These are phyloP conservation scores for Asterophora lycoperdoides DNA, from an alignment of 768 basidiomycete species.

Conservation along the genomic window DNA sequence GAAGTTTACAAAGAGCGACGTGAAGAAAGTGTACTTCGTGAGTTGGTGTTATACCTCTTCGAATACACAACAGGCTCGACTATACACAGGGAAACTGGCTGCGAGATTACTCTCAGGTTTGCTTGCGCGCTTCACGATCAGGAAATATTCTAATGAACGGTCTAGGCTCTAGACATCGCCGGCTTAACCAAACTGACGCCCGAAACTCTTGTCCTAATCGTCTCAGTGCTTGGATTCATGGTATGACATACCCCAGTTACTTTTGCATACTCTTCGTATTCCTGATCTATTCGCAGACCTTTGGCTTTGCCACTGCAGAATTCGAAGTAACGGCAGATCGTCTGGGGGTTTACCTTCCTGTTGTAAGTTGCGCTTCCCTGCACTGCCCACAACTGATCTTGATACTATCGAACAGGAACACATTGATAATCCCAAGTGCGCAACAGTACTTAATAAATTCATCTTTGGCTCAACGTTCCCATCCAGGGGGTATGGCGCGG, in stretches of 20 bases:
- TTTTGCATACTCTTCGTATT: background rate
- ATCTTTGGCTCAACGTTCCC: background rate
- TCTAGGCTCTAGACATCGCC: slow-evolving; percentile 66
- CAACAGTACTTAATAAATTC: background rate
- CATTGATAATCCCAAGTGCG: slow-evolving; percentile 73
- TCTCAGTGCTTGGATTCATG: slow-evolving; percentile 57
- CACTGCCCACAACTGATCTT: too few species aligned
- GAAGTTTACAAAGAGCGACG: slow-evolving; percentile 61
- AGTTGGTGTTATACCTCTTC: slow-evolving; percentile 14
- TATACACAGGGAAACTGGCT: slow-evolving; percentile 60
- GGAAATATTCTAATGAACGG: background rate
- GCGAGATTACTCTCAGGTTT: slow-evolving; percentile 62
- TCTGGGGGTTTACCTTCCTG: slow-evolving; percentile 73
- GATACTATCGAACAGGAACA: slow-evolving; percentile 46
- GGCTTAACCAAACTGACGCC: slow-evolving; percentile 61
- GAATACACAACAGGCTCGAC: background rate
- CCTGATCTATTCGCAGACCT: slow-evolving; percentile 35
- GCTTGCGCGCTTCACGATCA: background rate
- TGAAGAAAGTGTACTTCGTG: slow-evolving; percentile 67
- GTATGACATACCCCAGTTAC: slow-evolving; percentile 22
- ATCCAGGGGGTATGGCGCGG: slow-evolving; percentile 60
- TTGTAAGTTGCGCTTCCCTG: slow-evolving; percentile 33
- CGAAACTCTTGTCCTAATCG: slow-evolving; percentile 58
- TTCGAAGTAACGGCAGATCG: slow-evolving; percentile 71
- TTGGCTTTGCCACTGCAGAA: slow-evolving; percentile 60